Conservation (phyloP, 2,329 filamentous ascomycete genomes). For the Epichloe glyceriae region DNA sequence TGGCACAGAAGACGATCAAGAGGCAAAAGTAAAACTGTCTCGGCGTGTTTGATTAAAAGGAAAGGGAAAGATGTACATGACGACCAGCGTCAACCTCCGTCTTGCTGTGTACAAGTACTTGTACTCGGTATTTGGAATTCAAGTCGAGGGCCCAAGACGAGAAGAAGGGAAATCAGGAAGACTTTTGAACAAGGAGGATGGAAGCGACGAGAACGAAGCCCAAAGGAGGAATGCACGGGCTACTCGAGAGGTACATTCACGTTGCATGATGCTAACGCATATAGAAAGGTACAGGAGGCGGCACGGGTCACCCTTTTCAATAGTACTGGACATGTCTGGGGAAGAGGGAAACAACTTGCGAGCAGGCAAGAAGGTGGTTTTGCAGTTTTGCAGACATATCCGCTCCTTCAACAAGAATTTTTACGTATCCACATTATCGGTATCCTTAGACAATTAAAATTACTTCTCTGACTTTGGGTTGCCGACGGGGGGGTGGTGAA, state of each 20-base stretch:
- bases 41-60: background rate
- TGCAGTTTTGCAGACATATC: background rate
- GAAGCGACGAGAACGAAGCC: background rate
- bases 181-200: background rate
- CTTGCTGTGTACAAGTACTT: slow-evolving; percentile 12
- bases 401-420: background rate
- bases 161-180: background rate
- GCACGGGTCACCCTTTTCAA: background rate
- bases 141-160: background rate
- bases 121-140: background rate
- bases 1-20: slow-evolving; percentile 86
- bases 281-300: slow-evolving; percentile 1
- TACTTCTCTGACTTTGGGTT: background rate
- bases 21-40: slow-evolving; percentile 56
- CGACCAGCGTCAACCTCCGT: background rate
- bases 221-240: background rate
- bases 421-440: background rate
- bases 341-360: background rate
- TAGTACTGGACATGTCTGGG: background rate
- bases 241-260: background rate
- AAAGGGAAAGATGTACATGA: background rate
- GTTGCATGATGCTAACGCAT: slow-evolving; percentile 1
- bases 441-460: background rate
- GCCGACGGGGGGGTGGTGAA: no score
- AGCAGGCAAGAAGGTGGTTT: background rate